phyloP scores from a whole-genome alignment of 106 monocot species.

The Acorus calamus region DNA sequence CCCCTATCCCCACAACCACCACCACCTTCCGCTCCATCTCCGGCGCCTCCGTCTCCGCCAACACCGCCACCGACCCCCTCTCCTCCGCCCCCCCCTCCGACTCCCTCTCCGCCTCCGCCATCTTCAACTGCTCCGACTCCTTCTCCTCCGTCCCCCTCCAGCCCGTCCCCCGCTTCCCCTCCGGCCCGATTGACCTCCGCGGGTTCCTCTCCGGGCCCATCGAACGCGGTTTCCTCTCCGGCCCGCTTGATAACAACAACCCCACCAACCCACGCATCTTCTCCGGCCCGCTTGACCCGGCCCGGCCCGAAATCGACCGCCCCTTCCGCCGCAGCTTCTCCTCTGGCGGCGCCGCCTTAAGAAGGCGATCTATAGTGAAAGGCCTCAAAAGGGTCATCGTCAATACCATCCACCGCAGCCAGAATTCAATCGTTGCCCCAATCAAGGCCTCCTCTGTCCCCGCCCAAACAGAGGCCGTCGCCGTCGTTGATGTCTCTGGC shows the following conservation, averaged over 20 bases:
- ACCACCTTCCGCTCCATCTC: conserved; percentile 52
- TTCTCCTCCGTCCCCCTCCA: conserved; percentile 32
- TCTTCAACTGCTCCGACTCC: conserved; percentile 36
- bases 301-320: not conserved
- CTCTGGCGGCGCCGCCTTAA: not conserved
- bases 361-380: too few relatives aligned
- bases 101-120: conserved; percentile 9
- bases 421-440: too few relatives aligned
- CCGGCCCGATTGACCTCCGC: conserved; percentile 17
- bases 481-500: not conserved
- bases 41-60: conserved; percentile 74
- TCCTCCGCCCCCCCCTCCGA: not conserved
- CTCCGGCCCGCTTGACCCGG: not conserved
- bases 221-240: conserved; percentile 40
- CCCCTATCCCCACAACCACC: conserved; percentile 1
- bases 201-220: conserved; percentile 50
- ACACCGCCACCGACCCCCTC: conserved; percentile 36
- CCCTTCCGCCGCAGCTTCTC: conserved; percentile 14
- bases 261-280: not conserved
- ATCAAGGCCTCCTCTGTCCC: too few relatives aligned
- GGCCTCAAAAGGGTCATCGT: too few relatives aligned
- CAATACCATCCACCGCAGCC: too few relatives aligned
- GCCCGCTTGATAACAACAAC: conserved; percentile 14
- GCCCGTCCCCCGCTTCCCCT: conserved; percentile 13
- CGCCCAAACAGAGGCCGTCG: too few relatives aligned